Evolutionary conservation across 2,329 filamentous ascomycete species (phyloP), one percentile per base, ranked within the genome.

Genomic region (Cytospora schulzeri): DNA sequence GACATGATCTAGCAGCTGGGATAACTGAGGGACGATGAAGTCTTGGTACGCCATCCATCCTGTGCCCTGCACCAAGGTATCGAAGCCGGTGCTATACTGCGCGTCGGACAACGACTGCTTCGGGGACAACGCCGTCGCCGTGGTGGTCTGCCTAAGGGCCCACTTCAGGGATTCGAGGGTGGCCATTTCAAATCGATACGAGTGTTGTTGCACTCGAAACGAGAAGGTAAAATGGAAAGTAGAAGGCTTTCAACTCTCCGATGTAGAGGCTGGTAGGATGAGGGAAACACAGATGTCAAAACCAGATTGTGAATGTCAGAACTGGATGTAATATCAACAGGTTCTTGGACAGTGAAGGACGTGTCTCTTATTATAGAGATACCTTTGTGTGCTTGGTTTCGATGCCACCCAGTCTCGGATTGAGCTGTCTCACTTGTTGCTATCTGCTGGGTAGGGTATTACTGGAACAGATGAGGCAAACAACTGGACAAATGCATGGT

Each of bases 11-110:
- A 87, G 68, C 0, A 83, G 66, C 41, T 73, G 69, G 57, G 74
- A 73, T 6, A 87, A 73, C 51, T 84, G 78, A 55, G 84, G 82
- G 52, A 81, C 73, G 35, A 86, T 79, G 71, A 86, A 87, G 57
- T 81, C 72, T 70, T 77, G 68, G 71, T 87, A 85, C 0, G 69
- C 76, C 24, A 26, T 67, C 75, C 73, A 77, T 64, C 72, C 77
- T 41, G 72, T 63, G 52, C 71, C 75, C 22, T 69, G 70, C 24
- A 73, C 2, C 1, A 87, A 72, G 57, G 78, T 73, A 2, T 80
- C 72, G 62, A 86, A 84, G 54, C 81, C 83, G 61, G 71, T 71
- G 66, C 73, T 76, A 71, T 86, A 86, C 61, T 86, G 73, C 53
- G 62, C 58, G n/a, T 85, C 78, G 29, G 79, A 78, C 64, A 86